Base-by-base conservation (phyloP, 1,284 basidiomycete genomes). In the Apiotrichum veenhuisii region DNA sequence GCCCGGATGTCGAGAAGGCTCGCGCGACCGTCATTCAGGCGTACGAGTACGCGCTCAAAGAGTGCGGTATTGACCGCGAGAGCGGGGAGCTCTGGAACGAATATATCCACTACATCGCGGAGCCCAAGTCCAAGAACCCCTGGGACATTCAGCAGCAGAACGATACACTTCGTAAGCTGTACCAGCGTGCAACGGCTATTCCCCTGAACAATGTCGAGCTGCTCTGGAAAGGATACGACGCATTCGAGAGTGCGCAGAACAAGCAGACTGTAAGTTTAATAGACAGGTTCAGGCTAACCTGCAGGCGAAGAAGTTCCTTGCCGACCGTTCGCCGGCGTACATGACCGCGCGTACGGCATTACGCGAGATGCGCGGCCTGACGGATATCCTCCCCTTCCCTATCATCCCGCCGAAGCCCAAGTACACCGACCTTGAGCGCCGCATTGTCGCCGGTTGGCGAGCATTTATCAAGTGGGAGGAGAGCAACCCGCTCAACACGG, bases 61-160 rank as follows among this genome's bases (percentile, higher is more conserved):
- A 92, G 68, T 86, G 97, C 48, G 94, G 94, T 17, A 87, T 88
- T 44, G 82, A 84, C 67, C 76, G 79, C 27, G 80, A 82, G 49
- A 78, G 80, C 41, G 82, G 82, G 5, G 77, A 79, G 49, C 80
- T 84, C 47, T 85, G 83, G 83, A 74, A 75, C 49, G 83, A 84
- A 65, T 85, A 84, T 63, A 89, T 98, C 67, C 83, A 87, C 57
- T 93, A 96, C 71, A 76, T 98, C 57, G 87, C 85, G 67, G 83
- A 85, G 33, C 86, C 86, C 49, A 87, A 89, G 79, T 81, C 85
- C 2, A 82, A 82, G 18, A 88, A 86, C 43, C 88, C 89, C 23
- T 98, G 94, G 94, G 93, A 98, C 73, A 87, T 89, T 64, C 91
- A 95, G 68, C 91, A 95, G 72, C 92, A 94, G 75, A 93, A 92